Evolutionary conservation across 768 basidiomycete genomes (phyloP).

Genomic region (Candolleomyces efflorescens): DNA sequence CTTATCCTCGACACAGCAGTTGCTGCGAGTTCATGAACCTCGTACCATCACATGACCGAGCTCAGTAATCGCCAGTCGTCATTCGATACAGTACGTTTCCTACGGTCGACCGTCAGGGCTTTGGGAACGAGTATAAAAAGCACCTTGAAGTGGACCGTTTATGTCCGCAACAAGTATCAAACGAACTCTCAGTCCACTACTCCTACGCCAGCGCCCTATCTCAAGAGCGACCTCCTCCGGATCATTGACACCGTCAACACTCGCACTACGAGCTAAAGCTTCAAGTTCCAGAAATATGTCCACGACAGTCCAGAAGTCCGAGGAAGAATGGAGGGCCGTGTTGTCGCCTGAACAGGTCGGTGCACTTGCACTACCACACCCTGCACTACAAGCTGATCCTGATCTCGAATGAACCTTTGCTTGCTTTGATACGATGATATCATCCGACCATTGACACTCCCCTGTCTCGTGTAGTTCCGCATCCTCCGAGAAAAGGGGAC

Average conservation of each 20-base stretch:
- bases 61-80: constrained; percentile 3
- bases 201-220: too few relatives aligned
- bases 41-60: constrained; percentile 1
- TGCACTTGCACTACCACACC: background rate
- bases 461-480: constrained; percentile 65
- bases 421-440: too few relatives aligned
- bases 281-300: constrained; percentile 31
- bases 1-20: background rate
- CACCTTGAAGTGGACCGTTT: background rate
- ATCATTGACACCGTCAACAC: too few relatives aligned
- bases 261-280: too few relatives aligned
- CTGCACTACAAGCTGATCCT: too few relatives aligned
- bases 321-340: constrained; percentile 80
- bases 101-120: background rate
- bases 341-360: constrained; percentile 78
- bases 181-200: too few relatives aligned
- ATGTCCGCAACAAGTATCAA: too few relatives aligned
- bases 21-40: constrained; percentile 10
- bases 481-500: constrained; percentile 74
- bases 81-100: background rate
- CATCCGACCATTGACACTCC: too few relatives aligned
- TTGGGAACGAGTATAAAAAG: background rate
- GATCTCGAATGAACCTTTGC: too few relatives aligned
- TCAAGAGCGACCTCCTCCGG: too few relatives aligned
- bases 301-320: constrained; percentile 43